Evolutionary conservation across 2,329 filamentous ascomycete species (phyloP), one percentile per base, ranked within the genome.

Genomic region (Celoporthe dispersa): DNA sequence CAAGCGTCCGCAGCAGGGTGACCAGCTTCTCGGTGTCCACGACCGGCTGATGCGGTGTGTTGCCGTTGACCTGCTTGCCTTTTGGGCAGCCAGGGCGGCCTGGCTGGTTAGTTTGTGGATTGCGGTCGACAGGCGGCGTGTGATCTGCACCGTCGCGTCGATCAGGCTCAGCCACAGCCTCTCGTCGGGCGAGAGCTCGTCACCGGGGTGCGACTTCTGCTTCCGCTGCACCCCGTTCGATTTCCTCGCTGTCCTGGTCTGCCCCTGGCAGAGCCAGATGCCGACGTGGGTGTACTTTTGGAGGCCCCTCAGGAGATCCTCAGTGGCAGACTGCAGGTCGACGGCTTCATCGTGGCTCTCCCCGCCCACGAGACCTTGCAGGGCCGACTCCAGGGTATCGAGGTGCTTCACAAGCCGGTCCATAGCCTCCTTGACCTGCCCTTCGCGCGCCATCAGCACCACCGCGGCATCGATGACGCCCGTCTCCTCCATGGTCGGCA

Each of bases 381-480:
- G 83, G 1, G 94, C 92, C 1, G 91, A 91, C 78, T 97, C 92
- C 0, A 99, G 84, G 0, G 91, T 94, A 51, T 86, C 85, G 35
- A 99, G 81, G 77, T 99, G 95, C 74, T 86, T 88, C n/a, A 93
- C 87, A 31, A 99, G 86, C 63, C 96, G 89, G 68, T 90, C 86
- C 91, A 99, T 97, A 7, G 94, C 96, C 75, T 91, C 88, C 71
- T 88, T 87, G 16, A 95, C 86, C 76, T 96, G 90, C 0, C 97
- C 96, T 77, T 98, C 94, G 70, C 93, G 89, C 53, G 94, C 93
- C 86, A 99, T 92, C 12, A 99, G 85, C 1, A 97, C 89, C 8
- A 99, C 93, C 0, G 94, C 95, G 5, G 94, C 97, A 81, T 99
- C 96, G 61, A 99, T 89, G 6, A 96, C 93, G 0, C 94, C 94